phyloP scores from a whole-genome alignment of 208 protist genomes.

The Trypanosomatidae sp. region DNA sequence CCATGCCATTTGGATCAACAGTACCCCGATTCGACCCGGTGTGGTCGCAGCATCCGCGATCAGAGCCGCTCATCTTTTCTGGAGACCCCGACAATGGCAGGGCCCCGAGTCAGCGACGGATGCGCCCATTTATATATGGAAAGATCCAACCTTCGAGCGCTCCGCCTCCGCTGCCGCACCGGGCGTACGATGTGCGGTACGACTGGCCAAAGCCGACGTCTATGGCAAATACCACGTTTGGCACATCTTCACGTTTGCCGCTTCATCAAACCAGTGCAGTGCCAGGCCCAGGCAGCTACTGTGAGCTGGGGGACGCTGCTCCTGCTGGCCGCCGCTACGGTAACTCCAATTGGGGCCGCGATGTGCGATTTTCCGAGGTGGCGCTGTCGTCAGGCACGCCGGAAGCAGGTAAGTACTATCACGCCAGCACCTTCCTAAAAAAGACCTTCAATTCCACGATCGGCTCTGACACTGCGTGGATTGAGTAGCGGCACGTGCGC shows the following conservation, averaged over 20 bases:
- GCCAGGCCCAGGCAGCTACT: conserved; percentile 62
- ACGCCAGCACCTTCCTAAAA: conserved; percentile 73
- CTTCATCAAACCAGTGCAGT: conserved; percentile 11
- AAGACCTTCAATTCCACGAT: conserved; percentile 85
- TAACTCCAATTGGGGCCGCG: conserved; percentile 54
- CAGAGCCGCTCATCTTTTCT: conserved; percentile 20
- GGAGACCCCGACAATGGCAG: conserved; percentile 12
- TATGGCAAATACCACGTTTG: conserved; percentile 50
- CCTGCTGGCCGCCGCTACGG: conserved; percentile 7
- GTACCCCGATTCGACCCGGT: conserved; percentile 56
- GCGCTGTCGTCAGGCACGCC: conserved; percentile 19
- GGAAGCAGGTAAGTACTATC: conserved; percentile 64
- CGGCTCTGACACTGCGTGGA: conserved; percentile 56
- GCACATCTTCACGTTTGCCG: conserved; percentile 31
- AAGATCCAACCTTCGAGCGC: conserved; percentile 31
- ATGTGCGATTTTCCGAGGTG: conserved; percentile 56
- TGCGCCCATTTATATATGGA: conserved; percentile 32
- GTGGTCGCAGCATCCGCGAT: conserved; percentile 14
- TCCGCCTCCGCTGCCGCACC: conserved; percentile 20
- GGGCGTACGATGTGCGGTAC: conserved; percentile 67
- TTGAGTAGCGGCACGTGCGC: conserved; percentile 8
- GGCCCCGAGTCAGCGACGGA: conserved; percentile 1
- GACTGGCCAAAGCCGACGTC: conserved; percentile 69
- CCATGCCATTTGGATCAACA: conserved; percentile 63
- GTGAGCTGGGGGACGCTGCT: conserved; percentile 10